Evolutionary conservation across 1,139 yeast genomes (phyloP).

Genomic region (Kurtzmaniella natalensis): DNA sequence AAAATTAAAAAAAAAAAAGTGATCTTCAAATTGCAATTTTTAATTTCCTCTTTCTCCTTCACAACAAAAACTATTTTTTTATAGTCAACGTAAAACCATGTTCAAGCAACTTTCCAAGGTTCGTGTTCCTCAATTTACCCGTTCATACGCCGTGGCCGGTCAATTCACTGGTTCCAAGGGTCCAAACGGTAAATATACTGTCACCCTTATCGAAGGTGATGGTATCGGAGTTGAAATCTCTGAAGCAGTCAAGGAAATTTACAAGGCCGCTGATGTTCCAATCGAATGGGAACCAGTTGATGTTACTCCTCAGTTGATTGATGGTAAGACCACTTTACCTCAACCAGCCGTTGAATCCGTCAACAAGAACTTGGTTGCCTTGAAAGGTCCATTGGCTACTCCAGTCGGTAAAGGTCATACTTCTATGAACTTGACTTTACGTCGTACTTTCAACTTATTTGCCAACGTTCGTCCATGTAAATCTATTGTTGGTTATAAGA

Average conservation of each 20-base stretch:
- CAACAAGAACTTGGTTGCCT: constrained; percentile 87
- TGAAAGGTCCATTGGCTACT: constrained; percentile 97
- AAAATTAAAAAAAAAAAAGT: neutral
- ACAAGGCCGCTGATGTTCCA: constrained; percentile 90
- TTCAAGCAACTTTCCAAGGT: constrained; percentile 39
- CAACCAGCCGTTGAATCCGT: constrained; percentile 88
- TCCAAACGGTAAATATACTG: constrained; percentile 74
- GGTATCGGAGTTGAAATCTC: constrained; percentile 98
- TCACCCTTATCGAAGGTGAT: constrained; percentile 96
- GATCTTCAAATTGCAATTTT: neutral
- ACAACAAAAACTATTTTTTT: neutral
- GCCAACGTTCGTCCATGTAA: constrained; percentile 98
- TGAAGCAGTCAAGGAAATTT: constrained; percentile 85
- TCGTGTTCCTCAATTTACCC: constrained; percentile 38
- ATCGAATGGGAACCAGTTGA: constrained; percentile 97
- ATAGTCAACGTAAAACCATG: constrained; percentile 26
- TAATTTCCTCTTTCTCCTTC: constrained; percentile 1
- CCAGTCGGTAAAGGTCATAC: constrained; percentile 99
- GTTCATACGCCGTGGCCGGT: constrained; percentile 43
- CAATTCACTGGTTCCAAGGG: constrained; percentile 46
- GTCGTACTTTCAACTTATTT: constrained; percentile 93
- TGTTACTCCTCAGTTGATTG: constrained; percentile 86
- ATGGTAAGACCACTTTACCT: constrained; percentile 94
- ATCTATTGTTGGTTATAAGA: constrained; percentile 88
- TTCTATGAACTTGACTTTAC: constrained; percentile 91